phyloP scores from a whole-genome alignment of 2,329 filamentous ascomycete genomes.

The Alternaria triticina region DNA sequence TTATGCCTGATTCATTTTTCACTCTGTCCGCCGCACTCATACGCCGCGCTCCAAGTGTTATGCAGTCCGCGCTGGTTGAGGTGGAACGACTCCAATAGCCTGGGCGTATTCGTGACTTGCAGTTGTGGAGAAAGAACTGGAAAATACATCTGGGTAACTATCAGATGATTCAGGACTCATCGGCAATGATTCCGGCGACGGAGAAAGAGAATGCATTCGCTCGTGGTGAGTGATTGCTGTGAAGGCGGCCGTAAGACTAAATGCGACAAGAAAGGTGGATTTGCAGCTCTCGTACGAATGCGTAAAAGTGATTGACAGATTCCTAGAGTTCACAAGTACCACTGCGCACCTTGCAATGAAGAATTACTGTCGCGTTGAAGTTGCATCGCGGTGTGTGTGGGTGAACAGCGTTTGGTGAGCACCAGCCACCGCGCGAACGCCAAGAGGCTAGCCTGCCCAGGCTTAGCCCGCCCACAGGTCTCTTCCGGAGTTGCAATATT shows the following conservation, averaged over 20 bases:
- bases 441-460: constrained; percentile 13
- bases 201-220: neutral
- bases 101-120: neutral
- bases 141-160: neutral
- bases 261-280: neutral
- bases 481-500: constrained; percentile 34
- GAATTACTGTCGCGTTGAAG: neutral
- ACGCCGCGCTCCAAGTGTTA: no score
- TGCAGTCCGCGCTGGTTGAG: neutral
- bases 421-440: constrained; percentile 15
- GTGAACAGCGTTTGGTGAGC: neutral
- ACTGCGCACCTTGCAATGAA: neutral
- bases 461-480: constrained; percentile 27
- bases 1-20: neutral
- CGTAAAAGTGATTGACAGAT: accelerated
- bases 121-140: neutral
- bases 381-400: neutral
- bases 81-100: neutral
- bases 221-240: neutral
- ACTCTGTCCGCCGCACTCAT: no score
- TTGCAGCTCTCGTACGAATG: accelerated
- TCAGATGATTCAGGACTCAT: neutral
- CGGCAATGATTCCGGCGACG: neutral
- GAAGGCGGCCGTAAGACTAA: neutral
- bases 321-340: neutral